Evolutionary conservation across 352 stramenopile species (phyloP).

Genomic region (Phytophthora uliginosa): DNA sequence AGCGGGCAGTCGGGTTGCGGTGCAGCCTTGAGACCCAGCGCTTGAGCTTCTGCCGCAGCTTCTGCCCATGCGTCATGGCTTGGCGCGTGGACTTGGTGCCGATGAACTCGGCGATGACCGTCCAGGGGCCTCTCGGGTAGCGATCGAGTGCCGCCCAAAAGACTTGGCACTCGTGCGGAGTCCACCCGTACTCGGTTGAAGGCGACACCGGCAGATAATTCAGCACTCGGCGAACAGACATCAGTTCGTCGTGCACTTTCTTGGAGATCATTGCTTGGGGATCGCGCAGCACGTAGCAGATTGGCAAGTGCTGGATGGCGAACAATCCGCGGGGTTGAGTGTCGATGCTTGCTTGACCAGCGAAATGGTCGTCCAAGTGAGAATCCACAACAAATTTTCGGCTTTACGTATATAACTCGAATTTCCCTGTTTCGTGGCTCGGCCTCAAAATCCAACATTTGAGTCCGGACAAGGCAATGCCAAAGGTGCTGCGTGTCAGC

Average conservation of each 20-base stretch:
- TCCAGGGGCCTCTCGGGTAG: conserved; percentile 57
- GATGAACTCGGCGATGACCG: conserved; percentile 53
- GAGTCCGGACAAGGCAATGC: conserved; percentile 9
- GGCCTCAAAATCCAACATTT: conserved; percentile 33
- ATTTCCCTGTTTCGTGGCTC: not conserved
- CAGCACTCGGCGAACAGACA: conserved; percentile 28
- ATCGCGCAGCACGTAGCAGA: conserved; percentile 3
- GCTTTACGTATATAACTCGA: conserved; percentile 1
- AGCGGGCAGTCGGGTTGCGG: conserved; percentile 21
- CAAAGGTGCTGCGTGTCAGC: not conserved
- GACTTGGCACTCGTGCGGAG: conserved; percentile 38
- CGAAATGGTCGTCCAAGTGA: conserved; percentile 19
- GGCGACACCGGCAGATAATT: conserved; percentile 33
- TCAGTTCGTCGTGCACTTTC: conserved; percentile 37
- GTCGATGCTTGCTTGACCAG: conserved; percentile 16
- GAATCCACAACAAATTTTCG: conserved; percentile 16
- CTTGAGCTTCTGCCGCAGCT: conserved; percentile 58
- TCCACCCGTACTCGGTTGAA: conserved; percentile 39
- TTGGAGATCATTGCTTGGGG: conserved; percentile 30
- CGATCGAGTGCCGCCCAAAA: conserved; percentile 50
- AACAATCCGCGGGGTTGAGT: not conserved
- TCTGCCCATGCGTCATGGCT: conserved; percentile 60
- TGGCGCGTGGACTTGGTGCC: conserved; percentile 58
- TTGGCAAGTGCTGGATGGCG: conserved; percentile 20
- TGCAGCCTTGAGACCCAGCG: conserved; percentile 42